Conservation (phyloP, 2,329 filamentous ascomycete genomes). For the Alternaria arbusti region DNA sequence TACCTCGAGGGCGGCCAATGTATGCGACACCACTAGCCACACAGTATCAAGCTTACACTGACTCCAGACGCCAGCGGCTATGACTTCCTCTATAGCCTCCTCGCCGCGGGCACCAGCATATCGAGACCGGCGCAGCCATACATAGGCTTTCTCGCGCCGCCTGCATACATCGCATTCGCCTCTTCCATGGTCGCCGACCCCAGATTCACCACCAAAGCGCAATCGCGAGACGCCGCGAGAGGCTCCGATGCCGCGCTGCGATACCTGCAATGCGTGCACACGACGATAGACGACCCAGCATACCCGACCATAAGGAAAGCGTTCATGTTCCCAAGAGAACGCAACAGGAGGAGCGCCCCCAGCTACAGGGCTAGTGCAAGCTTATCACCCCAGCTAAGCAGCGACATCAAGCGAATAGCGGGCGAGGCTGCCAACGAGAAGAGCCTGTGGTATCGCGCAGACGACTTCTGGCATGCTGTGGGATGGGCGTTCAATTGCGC, state of each 20-base stretch:
- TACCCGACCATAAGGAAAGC: constrained; percentile 72
- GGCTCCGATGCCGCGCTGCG: constrained; percentile 71
- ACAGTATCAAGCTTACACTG: neutral
- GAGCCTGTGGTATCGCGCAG: constrained; percentile 75
- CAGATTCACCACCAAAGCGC: constrained; percentile 74
- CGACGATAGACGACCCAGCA: constrained; percentile 69
- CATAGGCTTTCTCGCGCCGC: constrained; percentile 69
- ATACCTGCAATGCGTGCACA: constrained; percentile 72
- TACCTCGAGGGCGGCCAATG: constrained; percentile 46
- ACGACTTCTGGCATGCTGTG: constrained; percentile 86
- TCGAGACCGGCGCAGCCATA: constrained; percentile 42
- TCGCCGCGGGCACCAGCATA: constrained; percentile 41
- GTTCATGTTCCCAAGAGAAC: constrained; percentile 66
- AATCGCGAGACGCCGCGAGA: constrained; percentile 64
- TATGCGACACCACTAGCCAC: constrained; percentile 6
- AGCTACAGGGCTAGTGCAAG: constrained; percentile 29
- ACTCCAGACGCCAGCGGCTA: constrained; percentile 41
- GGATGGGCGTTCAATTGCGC: constrained; percentile 97
- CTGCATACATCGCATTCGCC: constrained; percentile 77
- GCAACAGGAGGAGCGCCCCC: constrained; percentile 28
- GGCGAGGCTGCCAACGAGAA: constrained; percentile 65
- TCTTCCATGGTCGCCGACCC: constrained; percentile 85
- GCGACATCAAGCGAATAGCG: constrained; percentile 47
- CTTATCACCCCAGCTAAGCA: constrained; percentile 39
- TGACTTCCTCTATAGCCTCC: constrained; percentile 42